A percentile compares a stretch with the other conserved stretches of the same genome.
phyloP scores from a whole-genome alignment of 2,329 filamentous ascomycete genomes.

The Hymenoscyphus infarciens region DNA sequence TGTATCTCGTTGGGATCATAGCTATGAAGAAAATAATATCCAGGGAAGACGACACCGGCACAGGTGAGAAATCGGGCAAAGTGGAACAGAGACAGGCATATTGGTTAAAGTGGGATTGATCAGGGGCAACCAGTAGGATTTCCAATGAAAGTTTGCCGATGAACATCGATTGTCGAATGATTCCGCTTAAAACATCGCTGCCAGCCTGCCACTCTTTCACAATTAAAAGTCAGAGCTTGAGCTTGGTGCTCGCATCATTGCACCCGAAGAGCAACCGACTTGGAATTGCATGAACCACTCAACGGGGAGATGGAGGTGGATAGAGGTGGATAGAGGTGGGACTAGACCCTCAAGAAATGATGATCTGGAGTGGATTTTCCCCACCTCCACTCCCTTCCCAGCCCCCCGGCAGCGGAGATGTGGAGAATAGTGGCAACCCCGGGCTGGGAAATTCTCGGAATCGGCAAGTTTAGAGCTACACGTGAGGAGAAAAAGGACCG shows the following conservation, averaged over 20 bases:
- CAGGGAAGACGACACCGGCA: not conserved
- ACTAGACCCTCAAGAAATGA: not conserved
- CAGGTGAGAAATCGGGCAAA: not conserved
- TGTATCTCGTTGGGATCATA: not conserved
- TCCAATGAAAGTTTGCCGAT: not conserved
- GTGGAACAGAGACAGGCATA: not conserved
- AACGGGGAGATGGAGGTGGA: not conserved
- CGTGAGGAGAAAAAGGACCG: slow-evolving; percentile 3
- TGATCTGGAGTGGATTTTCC: slow-evolving; percentile 1
- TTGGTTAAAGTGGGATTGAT: not conserved
- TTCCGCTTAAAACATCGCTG: not conserved
- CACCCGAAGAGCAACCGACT: slow-evolving; percentile 7
- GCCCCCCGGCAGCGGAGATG: not conserved
- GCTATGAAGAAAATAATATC: not conserved
- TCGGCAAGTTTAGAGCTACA: not conserved
- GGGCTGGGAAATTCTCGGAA: not conserved
- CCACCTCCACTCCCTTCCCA: not conserved
- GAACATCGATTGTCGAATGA: not conserved
- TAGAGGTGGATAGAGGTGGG: not conserved
- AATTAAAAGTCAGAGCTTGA: not conserved
- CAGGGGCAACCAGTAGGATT: not conserved
- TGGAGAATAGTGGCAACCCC: not conserved
- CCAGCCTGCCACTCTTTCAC: not conserved
- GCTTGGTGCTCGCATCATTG: not conserved
- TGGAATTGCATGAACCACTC: slow-evolving; percentile 1